Evolutionary conservation across 2,329 filamentous ascomycete species (phyloP).

Genomic region (Tolypocladium guangdongense): DNA sequence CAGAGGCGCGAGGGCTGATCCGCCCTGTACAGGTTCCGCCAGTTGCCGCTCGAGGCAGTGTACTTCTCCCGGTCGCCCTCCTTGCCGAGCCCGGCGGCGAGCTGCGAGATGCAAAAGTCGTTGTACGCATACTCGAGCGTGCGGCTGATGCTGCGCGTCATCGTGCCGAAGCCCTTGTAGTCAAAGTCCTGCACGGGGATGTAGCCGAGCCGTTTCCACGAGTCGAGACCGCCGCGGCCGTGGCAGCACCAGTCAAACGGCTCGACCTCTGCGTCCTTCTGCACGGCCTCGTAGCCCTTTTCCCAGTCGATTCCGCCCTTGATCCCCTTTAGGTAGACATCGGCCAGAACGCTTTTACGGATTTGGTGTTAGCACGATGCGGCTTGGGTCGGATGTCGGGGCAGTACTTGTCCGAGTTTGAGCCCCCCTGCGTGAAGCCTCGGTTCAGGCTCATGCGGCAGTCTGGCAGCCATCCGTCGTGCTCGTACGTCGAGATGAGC

Average conservation of each 20-base stretch:
- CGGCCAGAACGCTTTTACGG: slow-evolving; percentile 53
- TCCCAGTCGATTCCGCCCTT: slow-evolving; percentile 51
- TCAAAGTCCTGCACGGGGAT: slow-evolving; percentile 63
- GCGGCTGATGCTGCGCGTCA: slow-evolving; percentile 60
- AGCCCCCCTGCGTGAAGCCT: slow-evolving; percentile 65
- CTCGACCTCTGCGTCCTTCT: slow-evolving; percentile 62
- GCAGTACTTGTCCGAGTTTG: slow-evolving; percentile 65
- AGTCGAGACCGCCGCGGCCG: slow-evolving; percentile 58
- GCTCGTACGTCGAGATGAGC: slow-evolving; percentile 59
- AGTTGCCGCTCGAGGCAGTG: slow-evolving; percentile 47
- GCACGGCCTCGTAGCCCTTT: slow-evolving; percentile 56
- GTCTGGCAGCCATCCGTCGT: slow-evolving; percentile 63
- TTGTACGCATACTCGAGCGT: slow-evolving; percentile 73
- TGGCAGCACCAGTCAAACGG: slow-evolving; percentile 60
- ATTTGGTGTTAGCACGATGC: too few species aligned
- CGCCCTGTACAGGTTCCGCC: slow-evolving; percentile 54
- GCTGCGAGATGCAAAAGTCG: slow-evolving; percentile 57
- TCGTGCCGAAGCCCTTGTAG: slow-evolving; percentile 51
- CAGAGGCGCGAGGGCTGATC: slow-evolving; percentile 43
- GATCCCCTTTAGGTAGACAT: slow-evolving; percentile 58
- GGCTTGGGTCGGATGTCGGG: too few species aligned
- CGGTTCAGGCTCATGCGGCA: slow-evolving; percentile 68
- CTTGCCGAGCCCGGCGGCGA: slow-evolving; percentile 47
- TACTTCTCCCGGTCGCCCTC: slow-evolving; percentile 49
- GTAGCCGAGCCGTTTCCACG: slow-evolving; percentile 62